These are phyloP conservation scores for Beta lomatogona DNA, from an alignment of 179 eudicot species.

Conservation along the genomic window DNA sequence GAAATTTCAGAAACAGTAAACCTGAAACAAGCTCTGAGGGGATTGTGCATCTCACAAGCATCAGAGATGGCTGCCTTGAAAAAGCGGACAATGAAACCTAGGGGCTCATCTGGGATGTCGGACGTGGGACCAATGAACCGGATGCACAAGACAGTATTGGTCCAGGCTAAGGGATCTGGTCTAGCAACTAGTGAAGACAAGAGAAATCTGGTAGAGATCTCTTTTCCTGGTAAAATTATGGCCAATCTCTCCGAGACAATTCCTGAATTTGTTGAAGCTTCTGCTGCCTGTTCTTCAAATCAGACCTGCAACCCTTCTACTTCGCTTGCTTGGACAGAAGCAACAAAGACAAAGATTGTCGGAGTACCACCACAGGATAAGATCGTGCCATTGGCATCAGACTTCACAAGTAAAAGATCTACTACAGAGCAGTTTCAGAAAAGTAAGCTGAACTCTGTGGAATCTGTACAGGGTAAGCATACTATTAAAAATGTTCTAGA, in stretches of 20 bases:
- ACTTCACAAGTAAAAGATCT: constrained; percentile 23
- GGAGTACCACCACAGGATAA: constrained; percentile 36
- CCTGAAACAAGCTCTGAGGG: constrained; percentile 80
- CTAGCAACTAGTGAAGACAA: constrained; percentile 34
- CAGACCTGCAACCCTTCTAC: constrained; percentile 28
- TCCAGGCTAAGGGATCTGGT: constrained; percentile 39
- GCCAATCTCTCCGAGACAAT: constrained; percentile 36
- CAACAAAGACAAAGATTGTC: constrained; percentile 24
- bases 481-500: constrained; percentile 37
- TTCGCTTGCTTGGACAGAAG: constrained; percentile 15
- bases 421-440: constrained; percentile 31
- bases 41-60: constrained; percentile 85
- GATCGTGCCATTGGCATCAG: constrained; percentile 39
- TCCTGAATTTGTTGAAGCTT: constrained; percentile 27
- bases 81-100: constrained; percentile 48
- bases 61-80: constrained; percentile 89
- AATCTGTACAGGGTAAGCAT: constrained; percentile 28
- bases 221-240: constrained; percentile 49
- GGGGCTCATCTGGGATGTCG: constrained; percentile 42
- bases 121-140: constrained; percentile 48
- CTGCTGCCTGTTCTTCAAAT: constrained; percentile 29
- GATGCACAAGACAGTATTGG: constrained; percentile 40
- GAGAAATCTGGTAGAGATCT: constrained; percentile 45
- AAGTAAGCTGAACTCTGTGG: constrained; percentile 33
- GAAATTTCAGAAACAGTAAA: constrained; percentile 70